A percentile compares a stretch with the other conserved stretches of the same genome.
Evolutionary conservation across 192 early-diverging fungal species (phyloP).

Genomic region (Coemansia asiatica): DNA sequence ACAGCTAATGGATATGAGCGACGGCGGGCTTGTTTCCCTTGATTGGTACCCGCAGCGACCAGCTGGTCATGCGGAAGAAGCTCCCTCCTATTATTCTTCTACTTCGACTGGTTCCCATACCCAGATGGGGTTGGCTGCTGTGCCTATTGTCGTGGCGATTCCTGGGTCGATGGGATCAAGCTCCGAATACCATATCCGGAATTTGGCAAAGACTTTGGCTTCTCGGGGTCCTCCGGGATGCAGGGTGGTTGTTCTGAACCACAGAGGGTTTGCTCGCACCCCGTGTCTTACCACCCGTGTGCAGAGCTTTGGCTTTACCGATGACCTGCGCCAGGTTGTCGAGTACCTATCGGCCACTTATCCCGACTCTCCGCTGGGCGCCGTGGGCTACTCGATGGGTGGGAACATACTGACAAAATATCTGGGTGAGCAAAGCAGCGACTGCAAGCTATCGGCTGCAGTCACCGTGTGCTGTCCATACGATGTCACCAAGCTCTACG

Average conservation of each 20-base stretch:
- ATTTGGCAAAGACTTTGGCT: constrained; percentile 9
- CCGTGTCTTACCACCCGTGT: neutral
- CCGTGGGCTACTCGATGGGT: constrained; percentile 14
- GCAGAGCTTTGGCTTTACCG: constrained; percentile 10
- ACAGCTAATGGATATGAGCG: constrained; percentile 3
- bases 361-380: constrained; percentile 2
- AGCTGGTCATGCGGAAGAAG: neutral
- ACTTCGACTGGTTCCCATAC: neutral
- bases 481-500: neutral
- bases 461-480: constrained; percentile 16
- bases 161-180: constrained; percentile 13
- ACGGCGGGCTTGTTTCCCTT: constrained; percentile 11
- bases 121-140: no score
- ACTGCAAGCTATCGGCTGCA: constrained; percentile 11
- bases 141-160: constrained; percentile 13
- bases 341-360: neutral
- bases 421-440: neutral
- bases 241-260: constrained; percentile 14
- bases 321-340: constrained; percentile 8
- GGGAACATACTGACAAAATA: constrained; percentile 14
- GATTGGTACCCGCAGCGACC: constrained; percentile 26
- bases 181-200: constrained; percentile 18
- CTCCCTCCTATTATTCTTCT: neutral
- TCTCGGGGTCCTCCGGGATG: neutral
- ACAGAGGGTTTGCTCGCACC: constrained; percentile 14